phyloP scores from a whole-genome alignment of 805 yeast genomes.

The Saccharomycopsis oosterbeekiorum region DNA sequence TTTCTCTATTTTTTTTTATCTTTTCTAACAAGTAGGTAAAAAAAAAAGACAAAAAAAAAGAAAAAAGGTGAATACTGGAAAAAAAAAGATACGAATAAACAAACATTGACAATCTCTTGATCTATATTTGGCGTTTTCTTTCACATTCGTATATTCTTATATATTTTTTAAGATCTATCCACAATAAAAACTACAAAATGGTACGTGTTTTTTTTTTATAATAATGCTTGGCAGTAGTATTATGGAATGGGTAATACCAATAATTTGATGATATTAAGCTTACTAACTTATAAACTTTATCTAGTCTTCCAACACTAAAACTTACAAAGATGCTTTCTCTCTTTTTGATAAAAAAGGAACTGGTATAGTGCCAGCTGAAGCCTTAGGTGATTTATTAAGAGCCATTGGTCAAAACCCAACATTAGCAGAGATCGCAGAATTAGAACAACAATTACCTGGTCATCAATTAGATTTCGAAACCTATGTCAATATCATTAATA shows the following conservation, averaged over 20 bases:
- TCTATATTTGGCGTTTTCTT: neutral
- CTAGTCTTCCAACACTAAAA: slow-evolving; percentile 26
- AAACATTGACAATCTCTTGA: neutral
- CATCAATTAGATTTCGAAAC: slow-evolving; percentile 56
- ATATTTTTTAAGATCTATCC: neutral
- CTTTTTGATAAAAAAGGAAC: slow-evolving; percentile 94
- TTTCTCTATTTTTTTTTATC: neutral
- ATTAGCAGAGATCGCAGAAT: slow-evolving; percentile 65
- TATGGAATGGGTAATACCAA: neutral
- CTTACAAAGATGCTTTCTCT: slow-evolving; percentile 87
- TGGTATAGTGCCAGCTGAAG: slow-evolving; percentile 75
- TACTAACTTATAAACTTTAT: neutral
- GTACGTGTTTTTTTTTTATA: neutral
- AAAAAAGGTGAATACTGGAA: neutral
- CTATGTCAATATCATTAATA: slow-evolving; percentile 63
- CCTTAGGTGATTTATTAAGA: slow-evolving; percentile 85
- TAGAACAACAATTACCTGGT: slow-evolving; percentile 33
- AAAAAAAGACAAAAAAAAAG: neutral
- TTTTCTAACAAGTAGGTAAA: neutral
- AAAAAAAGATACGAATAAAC: neutral
- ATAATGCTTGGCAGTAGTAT: neutral
- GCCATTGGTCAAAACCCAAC: slow-evolving; percentile 99
- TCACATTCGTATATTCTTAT: neutral
- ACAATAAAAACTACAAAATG: neutral
- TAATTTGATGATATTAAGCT: neutral